Evolutionary conservation across 768 basidiomycete species (phyloP), one percentile per base, ranked within the genome.

Genomic region (Auriscalpium vulgare): DNA sequence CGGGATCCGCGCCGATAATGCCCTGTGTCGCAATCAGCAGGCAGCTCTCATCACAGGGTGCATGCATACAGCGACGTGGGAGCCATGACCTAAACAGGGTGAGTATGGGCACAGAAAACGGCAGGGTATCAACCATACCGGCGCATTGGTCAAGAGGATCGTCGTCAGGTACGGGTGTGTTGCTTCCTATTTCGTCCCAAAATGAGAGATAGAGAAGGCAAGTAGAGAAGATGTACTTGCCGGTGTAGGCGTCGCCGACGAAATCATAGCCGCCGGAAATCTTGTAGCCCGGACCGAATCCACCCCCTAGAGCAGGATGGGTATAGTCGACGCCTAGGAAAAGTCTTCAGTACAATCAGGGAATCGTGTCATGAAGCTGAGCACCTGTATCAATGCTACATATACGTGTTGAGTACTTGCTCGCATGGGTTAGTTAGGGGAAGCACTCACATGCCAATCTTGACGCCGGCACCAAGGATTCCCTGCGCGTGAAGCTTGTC

Each of bases 401-500:
- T 2, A 29, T 29, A 29, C 19, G 19, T n/a, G 56, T 35, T 19
- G 13, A 53, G 36, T 11, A 17, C 11, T 35, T 51, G n/a, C 46
- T 29, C 5, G 23, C 23, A 29, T n/a, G 34, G 14, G 17, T 21
- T 23, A 52, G 9, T 9, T 17, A 14, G 49, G 16, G 34, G 37
- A 29, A 29, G 23, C 23, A 60, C 79, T 66, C 55, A 81, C 80
- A 87, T 80, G 59, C 78, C 87, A 53, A 90, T 76, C 62, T 84
- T 85, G 66, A 87, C 72, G 2, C 85, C 85, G 40, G 75, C 75
- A 11, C 88, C 87, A 29, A 74, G 73, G 62, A 82, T 75, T 1
- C 84, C 85, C 57, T 76, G 63, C 6, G 82, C 81, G 63, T 88
- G 85, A 17, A 85, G 73, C 57, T 77, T 79, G 62, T 86, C 80